Base-by-base conservation (phyloP, 345 rosid genomes). In the Laguncularia racemosa region DNA sequence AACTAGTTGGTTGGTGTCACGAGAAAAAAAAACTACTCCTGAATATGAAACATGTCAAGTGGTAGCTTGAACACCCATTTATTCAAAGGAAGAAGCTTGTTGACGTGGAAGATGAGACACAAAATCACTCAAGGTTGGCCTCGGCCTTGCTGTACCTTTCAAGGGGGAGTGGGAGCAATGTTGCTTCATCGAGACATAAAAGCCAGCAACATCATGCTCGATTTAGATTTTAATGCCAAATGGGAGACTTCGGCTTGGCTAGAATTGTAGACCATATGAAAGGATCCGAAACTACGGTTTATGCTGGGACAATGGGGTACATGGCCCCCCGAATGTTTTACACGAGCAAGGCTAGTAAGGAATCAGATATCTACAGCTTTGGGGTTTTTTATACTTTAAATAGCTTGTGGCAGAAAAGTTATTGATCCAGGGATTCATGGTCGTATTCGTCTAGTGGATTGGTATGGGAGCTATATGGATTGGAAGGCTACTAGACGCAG, bases 221-320 rank as follows among this genome's bases (percentile, higher is more conserved):
- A 57, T 23, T 57, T 51, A 11, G 48, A 45, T 14, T 57, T 57
- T 50, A 44, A 21, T 23, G 38, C 21, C 40, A 57, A 57, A 50
- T 57, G 7, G 60, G 60, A 16, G 60, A 57, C 8, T 57, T 57
- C 16, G 60, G 60, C 26, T 20, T 57, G 16, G 60, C 60, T 16
- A 15, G 60, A 13, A 51, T 57, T 13, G 38, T 57, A 18, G 60
- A 57, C 33, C 50, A 46, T 23, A 10, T 6, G 14, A 20, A 53
- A 53, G 56, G 56, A 15, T 20, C 43, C 9, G 2, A 33, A 53
- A 53, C 43, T 0, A 53, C 56, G 11, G 56, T 14, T 10, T 20
- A 1, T 16, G 40, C 40, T 6, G 56, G 56, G 13, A 53, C 56
- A 6, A 1, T 19, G 17, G 56, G 56, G 14, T 53, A 53, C 56